Conservation (phyloP, 2,329 filamentous ascomycete genomes). For the Ampelomyces quisqualis region DNA sequence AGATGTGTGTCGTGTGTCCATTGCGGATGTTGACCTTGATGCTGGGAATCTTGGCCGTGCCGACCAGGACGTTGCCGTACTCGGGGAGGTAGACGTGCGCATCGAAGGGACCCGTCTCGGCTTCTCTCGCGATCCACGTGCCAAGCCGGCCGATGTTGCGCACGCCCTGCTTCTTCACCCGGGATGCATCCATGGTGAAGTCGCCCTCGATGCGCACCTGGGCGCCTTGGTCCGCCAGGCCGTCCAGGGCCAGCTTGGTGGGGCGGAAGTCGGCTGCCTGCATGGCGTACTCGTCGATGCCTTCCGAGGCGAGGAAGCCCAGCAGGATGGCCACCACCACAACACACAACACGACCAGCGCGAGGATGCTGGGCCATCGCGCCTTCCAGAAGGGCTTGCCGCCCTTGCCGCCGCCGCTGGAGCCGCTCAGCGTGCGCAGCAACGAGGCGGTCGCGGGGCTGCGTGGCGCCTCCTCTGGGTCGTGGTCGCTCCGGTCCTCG, state of each 20-base stretch:
- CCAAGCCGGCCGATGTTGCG: constrained; percentile 73
- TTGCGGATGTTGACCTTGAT: constrained; percentile 76
- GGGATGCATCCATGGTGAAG: constrained; percentile 75
- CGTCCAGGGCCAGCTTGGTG: constrained; percentile 79
- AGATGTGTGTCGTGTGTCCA: constrained; percentile 72
- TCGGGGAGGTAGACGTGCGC: constrained; percentile 80
- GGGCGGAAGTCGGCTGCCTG: constrained; percentile 80
- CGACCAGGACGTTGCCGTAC: constrained; percentile 74
- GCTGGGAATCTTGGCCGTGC: constrained; percentile 72
- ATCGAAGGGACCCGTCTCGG: constrained; percentile 71
- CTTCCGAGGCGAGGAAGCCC: constrained; percentile 77
- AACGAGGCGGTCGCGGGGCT: constrained; percentile 42
- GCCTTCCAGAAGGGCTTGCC: constrained; percentile 43
- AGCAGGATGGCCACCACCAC: constrained; percentile 72
- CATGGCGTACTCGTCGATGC: constrained; percentile 82
- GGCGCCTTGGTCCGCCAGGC: constrained; percentile 76
- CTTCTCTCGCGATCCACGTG: constrained; percentile 75
- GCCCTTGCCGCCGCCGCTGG: constrained; percentile 26
- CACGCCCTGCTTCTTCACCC: constrained; percentile 69
- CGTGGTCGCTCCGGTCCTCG: constrained; percentile 27
- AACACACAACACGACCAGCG: constrained; percentile 65
- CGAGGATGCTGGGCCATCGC: constrained; percentile 77
- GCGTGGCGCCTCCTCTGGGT: constrained; percentile 20
- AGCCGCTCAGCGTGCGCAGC: constrained; percentile 37
- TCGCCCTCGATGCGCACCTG: constrained; percentile 78